Conservation (phyloP, 441 rosid genomes). For the Kokia cookei region DNA sequence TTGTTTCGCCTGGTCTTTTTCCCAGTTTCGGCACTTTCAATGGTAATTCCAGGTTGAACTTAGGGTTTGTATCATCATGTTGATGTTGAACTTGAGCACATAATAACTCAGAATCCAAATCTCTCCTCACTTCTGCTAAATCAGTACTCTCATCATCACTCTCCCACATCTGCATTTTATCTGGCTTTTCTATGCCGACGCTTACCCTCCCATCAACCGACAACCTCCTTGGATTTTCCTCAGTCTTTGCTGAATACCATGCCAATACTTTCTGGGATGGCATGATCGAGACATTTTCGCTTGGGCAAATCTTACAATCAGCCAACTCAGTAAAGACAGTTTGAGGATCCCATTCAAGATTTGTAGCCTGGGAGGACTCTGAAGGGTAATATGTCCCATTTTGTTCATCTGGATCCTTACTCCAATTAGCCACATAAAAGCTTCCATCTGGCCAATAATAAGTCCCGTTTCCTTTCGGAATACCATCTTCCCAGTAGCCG, state of each 20-base stretch:
- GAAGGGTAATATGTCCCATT: slow-evolving; percentile 48
- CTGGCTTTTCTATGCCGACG: slow-evolving; percentile 34
- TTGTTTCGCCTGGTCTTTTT: slow-evolving; percentile 36
- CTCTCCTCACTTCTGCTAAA: slow-evolving; percentile 12
- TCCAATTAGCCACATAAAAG: slow-evolving; percentile 56
- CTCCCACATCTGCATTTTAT: slow-evolving; percentile 59
- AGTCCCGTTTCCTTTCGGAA: slow-evolving; percentile 56
- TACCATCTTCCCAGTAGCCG: slow-evolving; percentile 59
- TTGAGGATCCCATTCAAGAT: slow-evolving; percentile 45
- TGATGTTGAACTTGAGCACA: slow-evolving; percentile 18
- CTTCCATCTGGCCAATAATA: slow-evolving; percentile 50
- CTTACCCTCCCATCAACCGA: slow-evolving; percentile 58
- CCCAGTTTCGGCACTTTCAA: slow-evolving; percentile 32
- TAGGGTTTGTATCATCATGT: slow-evolving; percentile 22
- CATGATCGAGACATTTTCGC: slow-evolving; percentile 39
- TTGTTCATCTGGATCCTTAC: slow-evolving; percentile 45
- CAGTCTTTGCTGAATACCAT: slow-evolving; percentile 50
- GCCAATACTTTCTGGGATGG: slow-evolving; percentile 66
- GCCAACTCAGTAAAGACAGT: slow-evolving; percentile 27
- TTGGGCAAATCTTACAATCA: slow-evolving; percentile 30
- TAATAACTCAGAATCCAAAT: slow-evolving; percentile 33
- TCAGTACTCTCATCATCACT: slow-evolving; percentile 10
- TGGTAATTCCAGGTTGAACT: slow-evolving; percentile 20
- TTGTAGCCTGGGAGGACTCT: slow-evolving; percentile 6
- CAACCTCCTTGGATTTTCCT: slow-evolving; percentile 37